Conservation (phyloP, 108 stramenopile genomes). For the Cyclostephanos tholiformis region DNA sequence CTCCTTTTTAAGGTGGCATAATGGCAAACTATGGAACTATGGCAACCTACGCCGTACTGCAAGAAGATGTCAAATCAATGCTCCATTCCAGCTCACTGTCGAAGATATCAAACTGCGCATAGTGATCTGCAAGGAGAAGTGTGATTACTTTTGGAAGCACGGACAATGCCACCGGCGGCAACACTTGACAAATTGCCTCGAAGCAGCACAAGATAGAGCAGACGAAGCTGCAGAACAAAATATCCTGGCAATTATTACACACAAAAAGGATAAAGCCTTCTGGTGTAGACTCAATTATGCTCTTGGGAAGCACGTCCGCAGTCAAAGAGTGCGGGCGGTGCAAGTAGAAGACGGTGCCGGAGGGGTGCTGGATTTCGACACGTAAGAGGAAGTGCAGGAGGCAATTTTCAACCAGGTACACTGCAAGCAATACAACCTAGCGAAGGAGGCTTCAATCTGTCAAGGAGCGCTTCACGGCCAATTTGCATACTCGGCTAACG, state of each 20-base stretch:
- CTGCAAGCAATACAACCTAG: too few relatives aligned
- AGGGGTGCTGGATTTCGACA: too few relatives aligned
- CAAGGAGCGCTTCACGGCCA: too few relatives aligned
- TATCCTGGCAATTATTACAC: constrained; percentile 20
- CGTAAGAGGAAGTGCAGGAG: too few relatives aligned
- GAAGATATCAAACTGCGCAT: constrained; percentile 4
- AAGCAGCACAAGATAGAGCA: constrained; percentile 1
- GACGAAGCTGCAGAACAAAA: constrained; percentile 7
- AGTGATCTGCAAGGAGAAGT: constrained; percentile 14
- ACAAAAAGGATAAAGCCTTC: constrained; percentile 14
- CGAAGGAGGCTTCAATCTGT: too few relatives aligned
- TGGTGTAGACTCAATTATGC: constrained; percentile 18
- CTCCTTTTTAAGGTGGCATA: constrained; percentile 4
- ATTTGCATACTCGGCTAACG: too few relatives aligned
- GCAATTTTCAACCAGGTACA: too few relatives aligned
- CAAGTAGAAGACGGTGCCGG: too few relatives aligned
- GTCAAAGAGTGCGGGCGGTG: too few relatives aligned
- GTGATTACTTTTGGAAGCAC: constrained; percentile 17
- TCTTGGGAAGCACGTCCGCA: constrained; percentile 4
- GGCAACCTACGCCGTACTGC: constrained; percentile 17
- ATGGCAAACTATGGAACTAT: constrained; percentile 13
- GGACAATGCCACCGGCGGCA: constrained; percentile 10
- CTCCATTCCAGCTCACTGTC: not conserved
- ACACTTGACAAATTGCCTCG: constrained; percentile 7
- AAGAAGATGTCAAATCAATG: constrained; percentile 4